Evolutionary conservation across 2,329 filamentous ascomycete genomes (phyloP), one percentile per base, ranked within the genome.

Genomic region (Lecanicillium sp.): DNA sequence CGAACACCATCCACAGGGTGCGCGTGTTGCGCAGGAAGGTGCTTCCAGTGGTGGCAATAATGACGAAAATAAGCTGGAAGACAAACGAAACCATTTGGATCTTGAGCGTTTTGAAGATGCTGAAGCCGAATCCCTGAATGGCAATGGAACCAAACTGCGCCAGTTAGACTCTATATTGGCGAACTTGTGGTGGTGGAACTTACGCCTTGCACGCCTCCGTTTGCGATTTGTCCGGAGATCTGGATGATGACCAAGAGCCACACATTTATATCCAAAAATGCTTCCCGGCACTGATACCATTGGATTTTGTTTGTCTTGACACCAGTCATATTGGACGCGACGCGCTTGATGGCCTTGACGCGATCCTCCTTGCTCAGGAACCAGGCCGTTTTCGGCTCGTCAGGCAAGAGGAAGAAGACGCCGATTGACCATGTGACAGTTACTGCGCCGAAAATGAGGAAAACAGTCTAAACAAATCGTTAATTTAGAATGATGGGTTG

Each of bases 271-370:
- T 39, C 37, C 12, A 14, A 29, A 14, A 39, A 15, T n/a, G 37
- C 37, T 29, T 39, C 37, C 7, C 9, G 13, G 17, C 37, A 39
- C 15, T 39, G 37, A 5, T 8, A 18, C 37, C 37, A 39, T 5
- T 39, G 9, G 15, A 39, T 27, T 20, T 18, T 19, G 5, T 13
- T 39, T 4, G 3, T 19, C 18, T 71, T 61, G 17, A 11, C 29
- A n/a, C 40, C 51, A 42, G 33, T 52, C 50, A 38, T 37, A 49
- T 87, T 87, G 17, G 73, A 65, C 1, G 80, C 66, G 17, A 87
- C 73, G 1, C 83, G 70, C 45, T 83, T 80, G 30, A 86, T 62
- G 0, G 79, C 81, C 29, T 83, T 64, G 0, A 76, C 54, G 3
- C 75, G 72, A 43, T 87, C 82, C 39, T 74, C 66, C 41, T 79